Evolutionary conservation across 129 eudicot species (phyloP).

Genomic region (Cynara cardunculus): DNA sequence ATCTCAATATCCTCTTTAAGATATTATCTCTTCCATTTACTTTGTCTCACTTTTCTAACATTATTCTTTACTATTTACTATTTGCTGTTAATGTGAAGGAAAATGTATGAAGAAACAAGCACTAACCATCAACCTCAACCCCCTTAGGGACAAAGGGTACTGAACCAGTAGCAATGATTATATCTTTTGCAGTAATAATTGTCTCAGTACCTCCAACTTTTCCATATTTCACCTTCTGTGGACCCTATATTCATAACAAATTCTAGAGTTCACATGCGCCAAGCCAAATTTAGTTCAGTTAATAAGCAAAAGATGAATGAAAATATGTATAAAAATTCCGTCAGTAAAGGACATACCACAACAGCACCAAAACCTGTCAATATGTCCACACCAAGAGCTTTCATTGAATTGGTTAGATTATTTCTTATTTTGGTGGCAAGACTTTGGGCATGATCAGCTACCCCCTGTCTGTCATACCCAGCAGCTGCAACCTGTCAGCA

Average conservation of each 20-base stretch:
- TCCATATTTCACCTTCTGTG: constrained; percentile 45
- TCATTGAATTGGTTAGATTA: constrained; percentile 67
- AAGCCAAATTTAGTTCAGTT: not conserved
- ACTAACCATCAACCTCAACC: constrained; percentile 77
- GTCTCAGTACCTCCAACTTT: constrained; percentile 39
- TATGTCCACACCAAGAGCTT: constrained; percentile 79
- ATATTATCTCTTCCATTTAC: not conserved
- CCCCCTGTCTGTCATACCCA: constrained; percentile 71
- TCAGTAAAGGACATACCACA: constrained; percentile 43
- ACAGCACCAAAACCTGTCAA: constrained; percentile 70
- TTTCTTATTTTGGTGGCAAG: constrained; percentile 69
- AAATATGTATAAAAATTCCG: not conserved
- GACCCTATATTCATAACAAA: constrained; percentile 34
- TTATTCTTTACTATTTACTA: not conserved
- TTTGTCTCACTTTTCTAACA: not conserved
- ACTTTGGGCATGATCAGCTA: constrained; percentile 78
- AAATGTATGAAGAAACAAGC: constrained; percentile 10
- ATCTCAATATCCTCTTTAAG: not conserved
- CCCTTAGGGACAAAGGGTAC: constrained; percentile 77
- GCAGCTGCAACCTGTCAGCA: constrained; percentile 69
- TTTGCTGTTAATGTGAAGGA: not conserved
- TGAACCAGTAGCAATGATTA: constrained; percentile 75
- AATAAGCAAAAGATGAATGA: not conserved
- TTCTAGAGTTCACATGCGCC: not conserved
- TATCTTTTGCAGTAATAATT: constrained; percentile 59